A percentile compares a stretch with the other conserved stretches of the same genome.
These are phyloP conservation scores for Athelia sp. DNA, from an alignment of 1,284 basidiomycete genomes.

Conservation along the genomic window DNA sequence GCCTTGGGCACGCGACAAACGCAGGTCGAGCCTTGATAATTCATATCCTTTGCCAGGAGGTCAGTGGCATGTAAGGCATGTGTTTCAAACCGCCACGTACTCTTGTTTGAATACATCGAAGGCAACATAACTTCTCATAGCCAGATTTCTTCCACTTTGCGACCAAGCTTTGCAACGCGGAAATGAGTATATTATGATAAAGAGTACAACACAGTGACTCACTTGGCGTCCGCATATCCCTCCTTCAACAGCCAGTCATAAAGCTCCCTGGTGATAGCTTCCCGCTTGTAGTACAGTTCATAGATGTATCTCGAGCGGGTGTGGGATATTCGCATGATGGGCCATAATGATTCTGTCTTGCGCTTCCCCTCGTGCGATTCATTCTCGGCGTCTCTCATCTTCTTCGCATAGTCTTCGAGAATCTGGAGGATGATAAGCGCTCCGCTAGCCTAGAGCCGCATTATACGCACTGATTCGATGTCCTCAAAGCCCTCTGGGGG, in stretches of 20 bases:
- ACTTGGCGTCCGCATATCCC: slow-evolving; percentile 97
- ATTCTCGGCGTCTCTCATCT: slow-evolving; percentile 97
- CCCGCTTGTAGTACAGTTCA: slow-evolving; percentile 97
- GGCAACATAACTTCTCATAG: slow-evolving; percentile 97
- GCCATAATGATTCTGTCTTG: slow-evolving; percentile 96
- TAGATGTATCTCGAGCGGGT: slow-evolving; percentile 96
- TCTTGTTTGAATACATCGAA: slow-evolving; percentile 94
- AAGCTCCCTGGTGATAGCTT: slow-evolving; percentile 89
- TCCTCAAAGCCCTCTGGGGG: slow-evolving; percentile 98
- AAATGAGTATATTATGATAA: slow-evolving; percentile 7
- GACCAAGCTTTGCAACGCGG: slow-evolving; percentile 64
- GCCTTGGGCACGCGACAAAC: slow-evolving; percentile 97
- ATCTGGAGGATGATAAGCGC: slow-evolving; percentile 44
- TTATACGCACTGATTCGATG: slow-evolving; percentile 66
- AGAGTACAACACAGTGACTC: slow-evolving; percentile 25
- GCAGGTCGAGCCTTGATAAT: slow-evolving; percentile 99
- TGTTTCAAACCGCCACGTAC: slow-evolving; percentile 34
- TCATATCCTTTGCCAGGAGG: slow-evolving; percentile 78
- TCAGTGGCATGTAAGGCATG: slow-evolving; percentile 7
- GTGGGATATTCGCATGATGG: slow-evolving; percentile 97
- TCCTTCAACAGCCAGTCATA: slow-evolving; percentile 99
- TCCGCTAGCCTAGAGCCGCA: background rate
- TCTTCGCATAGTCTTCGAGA: slow-evolving; percentile 92
- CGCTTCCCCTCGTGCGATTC: slow-evolving; percentile 98
- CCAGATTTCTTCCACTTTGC: slow-evolving; percentile 99